Base-by-base conservation (phyloP, 129 eudicot species). In the Helianthus tuberosus region DNA sequence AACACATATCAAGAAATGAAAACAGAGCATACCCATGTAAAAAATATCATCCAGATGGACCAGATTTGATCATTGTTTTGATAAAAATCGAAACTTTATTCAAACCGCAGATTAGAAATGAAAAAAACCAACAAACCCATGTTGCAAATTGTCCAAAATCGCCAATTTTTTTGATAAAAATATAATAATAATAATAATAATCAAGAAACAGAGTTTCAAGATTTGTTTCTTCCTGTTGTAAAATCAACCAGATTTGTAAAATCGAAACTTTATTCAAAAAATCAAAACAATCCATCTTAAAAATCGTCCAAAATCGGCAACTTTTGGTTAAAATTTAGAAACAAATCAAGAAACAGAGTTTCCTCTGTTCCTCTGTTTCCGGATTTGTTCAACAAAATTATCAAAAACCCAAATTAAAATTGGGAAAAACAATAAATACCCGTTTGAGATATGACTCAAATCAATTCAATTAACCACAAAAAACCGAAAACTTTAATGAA, bases 1-100 rank as follows among this genome's bases (percentile, higher is more conserved):
- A n/a, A 49, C 35, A 73, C 68, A 29, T 11, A 76, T 73, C 60
- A 74, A 74, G 55, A 13, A 20, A 50, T 27, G 74, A 41, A 55
- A 70, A 27, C 17, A 52, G n/a, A 61, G 5, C 5, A 12, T 27
- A 14, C 50, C 23, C 58, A 43, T 66, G 7, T 50, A n/a, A 64
- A 44, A 54, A 20, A 60, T 41, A 60, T 41, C 46, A 65, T 39
- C 58, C 55, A 59, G 32, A 27, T 27, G 32, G 14, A 25, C 51
- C 35, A 8, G 27, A 11, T 23, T 69, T 46, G 15, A 13, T 43
- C 5, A 29, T 5, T 5, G 7, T 39, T 39, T 39, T 39, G 7
- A 39, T 5, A 39, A 39, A 39, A 39, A 39, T 39, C 8, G 46
- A 39, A 39, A 39, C 46, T 39, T 39, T 39, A 5, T 39, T 39